Conservation (phyloP, 202 grass and related monocot genomes). For the Schoenoplectus tabernaemontani region DNA sequence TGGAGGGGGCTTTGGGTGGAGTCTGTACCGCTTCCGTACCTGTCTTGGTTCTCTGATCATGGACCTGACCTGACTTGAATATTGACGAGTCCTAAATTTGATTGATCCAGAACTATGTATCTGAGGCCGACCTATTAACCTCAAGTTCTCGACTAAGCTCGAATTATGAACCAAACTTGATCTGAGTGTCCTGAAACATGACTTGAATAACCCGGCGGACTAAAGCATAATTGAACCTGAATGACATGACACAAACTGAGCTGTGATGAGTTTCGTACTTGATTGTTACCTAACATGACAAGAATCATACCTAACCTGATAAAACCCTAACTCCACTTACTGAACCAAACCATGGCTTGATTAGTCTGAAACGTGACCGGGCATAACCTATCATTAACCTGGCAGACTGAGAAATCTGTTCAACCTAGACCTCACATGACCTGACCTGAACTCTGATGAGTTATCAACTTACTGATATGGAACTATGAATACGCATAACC, state of each 20-base stretch:
- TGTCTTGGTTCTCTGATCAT: too few relatives aligned
- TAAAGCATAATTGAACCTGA: not conserved
- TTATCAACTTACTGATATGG: not conserved
- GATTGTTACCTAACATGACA: too few relatives aligned
- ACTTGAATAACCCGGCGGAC: too few relatives aligned
- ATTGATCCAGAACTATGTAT: not conserved
- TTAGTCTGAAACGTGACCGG: too few relatives aligned
- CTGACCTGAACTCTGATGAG: not conserved
- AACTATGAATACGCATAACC: not conserved
- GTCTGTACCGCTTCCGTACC: too few relatives aligned
- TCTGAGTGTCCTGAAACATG: not conserved
- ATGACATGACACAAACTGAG: not conserved
- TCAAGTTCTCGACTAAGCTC: not conserved
- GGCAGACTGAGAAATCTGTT: not conserved
- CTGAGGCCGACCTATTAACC: not conserved
- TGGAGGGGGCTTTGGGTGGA: too few relatives aligned
- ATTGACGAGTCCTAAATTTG: not conserved
- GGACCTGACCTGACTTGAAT: too few relatives aligned
- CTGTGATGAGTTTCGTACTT: not conserved
- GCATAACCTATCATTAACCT: not conserved
- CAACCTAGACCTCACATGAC: too few relatives aligned
- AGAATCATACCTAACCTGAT: too few relatives aligned
- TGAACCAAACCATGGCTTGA: slow-evolving; percentile 6
- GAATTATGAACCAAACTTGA: not conserved
- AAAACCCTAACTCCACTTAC: not conserved